Percentiles rank a stretch among this genome's conserved stretches.
These are phyloP conservation scores for Platanthera zijinensis DNA, from an alignment of 106 monocot genomes.

Conservation along the genomic window DNA sequence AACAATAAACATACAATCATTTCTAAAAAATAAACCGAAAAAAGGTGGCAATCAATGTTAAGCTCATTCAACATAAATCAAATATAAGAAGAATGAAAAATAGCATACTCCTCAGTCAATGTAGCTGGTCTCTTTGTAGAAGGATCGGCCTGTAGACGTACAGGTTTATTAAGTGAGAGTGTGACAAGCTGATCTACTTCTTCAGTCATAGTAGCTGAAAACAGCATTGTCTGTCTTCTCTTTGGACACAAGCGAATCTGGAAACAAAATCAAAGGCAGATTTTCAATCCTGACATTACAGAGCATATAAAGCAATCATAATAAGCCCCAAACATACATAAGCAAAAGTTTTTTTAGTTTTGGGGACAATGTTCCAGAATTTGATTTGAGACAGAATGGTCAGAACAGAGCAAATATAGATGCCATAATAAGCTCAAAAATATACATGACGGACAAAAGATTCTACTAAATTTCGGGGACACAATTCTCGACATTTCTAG, in stretches of 20 bases:
- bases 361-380: neutral
- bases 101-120: constrained; percentile 82
- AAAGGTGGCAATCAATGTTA: neutral
- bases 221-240: constrained; percentile 91
- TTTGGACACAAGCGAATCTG: constrained; percentile 83
- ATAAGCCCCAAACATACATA: neutral
- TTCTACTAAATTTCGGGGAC: no score
- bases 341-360: neutral
- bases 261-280: constrained; percentile 1
- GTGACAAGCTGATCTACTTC: constrained; percentile 85
- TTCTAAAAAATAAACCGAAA: neutral
- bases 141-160: constrained; percentile 91
- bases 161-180: constrained; percentile 81
- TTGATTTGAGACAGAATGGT: neutral
- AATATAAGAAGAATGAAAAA: constrained; percentile 1
- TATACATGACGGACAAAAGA: no score
- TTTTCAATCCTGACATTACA: neutral
- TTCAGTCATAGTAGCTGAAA: constrained; percentile 99
- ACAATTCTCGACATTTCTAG: no score
- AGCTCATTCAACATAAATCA: constrained; percentile 2
- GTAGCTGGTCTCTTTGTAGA: constrained; percentile 77
- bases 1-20: neutral
- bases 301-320: constrained; percentile 3
- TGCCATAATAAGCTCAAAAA: no score
- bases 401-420: no score